Evolutionary conservation across 1,284 basidiomycete genomes (phyloP), one percentile per base, ranked within the genome.

Genomic region (Chalciporus sp.): DNA sequence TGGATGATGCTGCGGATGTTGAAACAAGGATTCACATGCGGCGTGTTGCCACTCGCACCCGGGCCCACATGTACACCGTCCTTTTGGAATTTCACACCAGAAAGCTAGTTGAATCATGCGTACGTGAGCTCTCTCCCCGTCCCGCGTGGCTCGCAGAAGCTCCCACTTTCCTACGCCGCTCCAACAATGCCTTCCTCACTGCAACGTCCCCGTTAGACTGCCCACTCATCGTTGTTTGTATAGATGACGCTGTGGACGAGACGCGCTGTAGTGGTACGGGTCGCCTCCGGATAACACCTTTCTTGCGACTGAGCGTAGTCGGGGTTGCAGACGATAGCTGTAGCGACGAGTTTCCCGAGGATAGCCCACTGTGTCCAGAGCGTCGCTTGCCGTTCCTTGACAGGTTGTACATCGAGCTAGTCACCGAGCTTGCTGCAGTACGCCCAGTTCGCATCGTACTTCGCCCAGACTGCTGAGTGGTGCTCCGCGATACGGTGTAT

Each of bases 121-220:
- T 33, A 31, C 3, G 23, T 8, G 17, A 6, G 12, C 17, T 12
- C 29, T 55, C 53, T 11, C 47, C 54, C 14, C 39, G 42, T 9
- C 47, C 47, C 42, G 49, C 49, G 0, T 48, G 19, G 31, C 43
- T 52, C n/a, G 33, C 61, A 8, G 43, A 43, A 1, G 53, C 63
- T 29, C 53, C 61, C 3, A 61, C 33, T 40, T 56, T 69, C 55
- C 61, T 61, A 28, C 72, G 65, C 48, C 77, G 62, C 49, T 74
- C 73, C 49, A 70, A 59, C 48, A 77, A 56, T 37, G 72, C 67
- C 28, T 59, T 62, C 53, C 64, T 68, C 42, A 75, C 75, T 12
- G 67, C 71, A 31, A 67, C 57, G 33, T 77, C 76, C 27, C 67
- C 67, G 45, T 66, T 65, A 7, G 72, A 71, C 53, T 52, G 44